Conservation (phyloP, 768 basidiomycete species). For the Leccinum pellstonianum region DNA sequence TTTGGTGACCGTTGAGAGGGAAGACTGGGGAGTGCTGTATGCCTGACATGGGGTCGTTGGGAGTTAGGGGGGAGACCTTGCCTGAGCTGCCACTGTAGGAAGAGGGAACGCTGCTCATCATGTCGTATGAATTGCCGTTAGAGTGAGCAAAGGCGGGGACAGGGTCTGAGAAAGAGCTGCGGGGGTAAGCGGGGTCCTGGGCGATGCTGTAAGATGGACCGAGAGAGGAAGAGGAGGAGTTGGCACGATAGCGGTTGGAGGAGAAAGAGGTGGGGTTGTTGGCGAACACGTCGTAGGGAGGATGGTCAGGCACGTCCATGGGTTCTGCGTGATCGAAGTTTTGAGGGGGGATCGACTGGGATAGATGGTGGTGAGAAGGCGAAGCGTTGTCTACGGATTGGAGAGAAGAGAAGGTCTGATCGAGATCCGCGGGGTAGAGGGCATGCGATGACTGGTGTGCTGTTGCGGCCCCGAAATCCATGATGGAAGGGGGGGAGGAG, state of each 20-base stretch:
- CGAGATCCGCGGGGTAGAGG: constrained; percentile 58
- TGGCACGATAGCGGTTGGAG: constrained; percentile 65
- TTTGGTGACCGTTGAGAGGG: constrained; percentile 41
- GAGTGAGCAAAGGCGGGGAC: constrained; percentile 56
- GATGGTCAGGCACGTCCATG: constrained; percentile 56
- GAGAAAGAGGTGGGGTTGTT: constrained; percentile 46
- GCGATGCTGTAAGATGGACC: constrained; percentile 53
- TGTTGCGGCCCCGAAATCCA: constrained; percentile 50
- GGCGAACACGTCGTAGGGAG: constrained; percentile 64
- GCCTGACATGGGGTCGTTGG: constrained; percentile 58
- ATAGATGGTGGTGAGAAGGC: constrained; percentile 37
- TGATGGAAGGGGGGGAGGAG: constrained; percentile 41
- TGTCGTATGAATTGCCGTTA: constrained; percentile 58
- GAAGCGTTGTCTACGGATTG: constrained; percentile 40
- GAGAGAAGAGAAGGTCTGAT: constrained; percentile 51
- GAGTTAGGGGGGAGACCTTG: constrained; percentile 75
- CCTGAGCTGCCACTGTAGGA: constrained; percentile 60
- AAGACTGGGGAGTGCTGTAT: constrained; percentile 58
- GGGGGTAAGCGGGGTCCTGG: constrained; percentile 58
- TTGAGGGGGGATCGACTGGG: constrained; percentile 37
- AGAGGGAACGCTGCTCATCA: constrained; percentile 60
- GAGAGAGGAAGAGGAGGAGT: constrained; percentile 70
- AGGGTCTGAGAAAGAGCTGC: constrained; percentile 58
- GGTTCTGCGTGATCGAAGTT: constrained; percentile 52
- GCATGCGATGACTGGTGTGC: constrained; percentile 37